Evolutionary conservation across 2,329 filamentous ascomycete genomes (phyloP).

Genomic region (Pyrenochaeta sp.): DNA sequence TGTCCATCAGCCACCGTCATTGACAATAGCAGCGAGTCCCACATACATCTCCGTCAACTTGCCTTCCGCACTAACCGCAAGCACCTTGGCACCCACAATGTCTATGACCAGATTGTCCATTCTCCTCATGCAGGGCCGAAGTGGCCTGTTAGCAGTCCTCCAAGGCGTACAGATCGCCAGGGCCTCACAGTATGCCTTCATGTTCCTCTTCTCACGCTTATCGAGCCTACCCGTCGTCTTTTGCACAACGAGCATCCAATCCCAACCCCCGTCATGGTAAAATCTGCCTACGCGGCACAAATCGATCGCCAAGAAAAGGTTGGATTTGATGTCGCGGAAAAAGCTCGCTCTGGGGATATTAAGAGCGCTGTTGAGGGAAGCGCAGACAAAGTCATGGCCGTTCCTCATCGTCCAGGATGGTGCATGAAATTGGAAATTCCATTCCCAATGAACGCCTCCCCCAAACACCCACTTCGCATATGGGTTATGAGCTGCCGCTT

Average conservation of each 20-base stretch:
- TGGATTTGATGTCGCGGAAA: not conserved
- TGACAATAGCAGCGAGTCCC: too few relatives aligned
- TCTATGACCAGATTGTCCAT: too few relatives aligned
- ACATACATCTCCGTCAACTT: too few relatives aligned
- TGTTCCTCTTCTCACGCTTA: not conserved
- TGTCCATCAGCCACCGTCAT: too few relatives aligned
- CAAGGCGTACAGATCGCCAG: too few relatives aligned
- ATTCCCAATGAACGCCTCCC: too few relatives aligned
- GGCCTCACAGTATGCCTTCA: not conserved
- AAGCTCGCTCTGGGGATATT: not conserved
- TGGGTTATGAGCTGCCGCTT: not conserved
- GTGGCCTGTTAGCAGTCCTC: too few relatives aligned
- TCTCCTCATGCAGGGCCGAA: too few relatives aligned
- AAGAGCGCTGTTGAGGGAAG: not conserved
- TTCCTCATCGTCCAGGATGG: too few relatives aligned
- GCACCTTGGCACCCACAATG: too few relatives aligned
- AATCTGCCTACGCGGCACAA: not conserved
- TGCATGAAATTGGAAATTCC: too few relatives aligned
- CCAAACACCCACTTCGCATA: not conserved
- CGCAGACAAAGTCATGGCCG: not conserved
- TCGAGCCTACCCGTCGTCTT: not conserved
- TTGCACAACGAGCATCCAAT: not conserved
- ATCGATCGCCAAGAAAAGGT: not conserved
- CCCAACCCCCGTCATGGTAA: not conserved
- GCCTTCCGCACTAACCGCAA: too few relatives aligned